Evolutionary conservation across 805 yeast genomes (phyloP).

Genomic region (Kluyveromyces siamensis): DNA sequence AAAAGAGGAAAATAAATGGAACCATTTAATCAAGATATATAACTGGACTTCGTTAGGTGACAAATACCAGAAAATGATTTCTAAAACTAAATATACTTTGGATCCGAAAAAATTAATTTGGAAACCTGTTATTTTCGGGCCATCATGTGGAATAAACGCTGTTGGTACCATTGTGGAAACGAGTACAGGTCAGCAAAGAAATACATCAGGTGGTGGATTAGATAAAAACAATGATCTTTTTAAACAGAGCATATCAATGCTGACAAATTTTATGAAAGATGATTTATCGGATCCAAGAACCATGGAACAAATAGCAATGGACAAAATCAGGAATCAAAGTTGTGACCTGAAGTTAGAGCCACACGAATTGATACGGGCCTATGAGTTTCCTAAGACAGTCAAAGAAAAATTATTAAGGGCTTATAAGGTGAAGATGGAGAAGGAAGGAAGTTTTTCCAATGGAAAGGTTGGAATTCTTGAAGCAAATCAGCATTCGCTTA

Average conservation of each 20-base stretch:
- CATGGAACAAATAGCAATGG: slow-evolving; percentile 47
- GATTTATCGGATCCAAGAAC: slow-evolving; percentile 57
- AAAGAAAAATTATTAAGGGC: background rate
- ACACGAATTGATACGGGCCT: background rate
- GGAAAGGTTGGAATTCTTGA: too few relatives aligned
- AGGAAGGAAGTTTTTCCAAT: background rate
- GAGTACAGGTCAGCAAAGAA: slow-evolving; percentile 11
- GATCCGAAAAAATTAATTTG: slow-evolving; percentile 52
- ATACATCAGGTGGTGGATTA: slow-evolving; percentile 5
- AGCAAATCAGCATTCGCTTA: background rate
- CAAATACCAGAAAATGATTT: slow-evolving; percentile 43
- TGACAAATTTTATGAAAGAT: slow-evolving; percentile 54
- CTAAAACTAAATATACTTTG: slow-evolving; percentile 43
- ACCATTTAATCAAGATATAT: slow-evolving; percentile 48
- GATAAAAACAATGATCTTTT: slow-evolving; percentile 24
- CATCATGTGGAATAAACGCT: slow-evolving; percentile 72
- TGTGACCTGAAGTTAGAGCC: background rate
- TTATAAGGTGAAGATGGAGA: background rate
- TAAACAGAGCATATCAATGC: slow-evolving; percentile 42
- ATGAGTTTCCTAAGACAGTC: background rate
- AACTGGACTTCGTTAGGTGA: slow-evolving; percentile 24
- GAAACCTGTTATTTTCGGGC: slow-evolving; percentile 80
- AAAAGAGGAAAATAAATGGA: slow-evolving; percentile 32
- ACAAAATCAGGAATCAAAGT: slow-evolving; percentile 32
- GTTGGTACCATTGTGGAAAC: slow-evolving; percentile 28